A percentile compares a stretch with the other conserved stretches of the same genome.
Conservation (phyloP, 2,329 filamentous ascomycete species). For the Talaromyces sp. region DNA sequence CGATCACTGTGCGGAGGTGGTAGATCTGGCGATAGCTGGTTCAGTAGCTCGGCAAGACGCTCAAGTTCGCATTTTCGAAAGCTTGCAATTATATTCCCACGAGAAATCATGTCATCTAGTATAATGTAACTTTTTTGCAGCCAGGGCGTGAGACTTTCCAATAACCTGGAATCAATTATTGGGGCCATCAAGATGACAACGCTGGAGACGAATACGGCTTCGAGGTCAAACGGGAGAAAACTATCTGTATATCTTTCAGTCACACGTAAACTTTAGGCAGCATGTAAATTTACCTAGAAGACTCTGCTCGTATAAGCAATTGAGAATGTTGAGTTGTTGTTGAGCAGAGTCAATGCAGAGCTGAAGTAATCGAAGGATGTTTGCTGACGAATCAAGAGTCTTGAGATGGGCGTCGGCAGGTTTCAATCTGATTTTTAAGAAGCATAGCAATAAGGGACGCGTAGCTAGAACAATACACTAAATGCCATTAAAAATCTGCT, state of each 20-base stretch:
- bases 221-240: not conserved
- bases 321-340: not conserved
- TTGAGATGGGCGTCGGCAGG: not conserved
- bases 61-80: constrained; percentile 43
- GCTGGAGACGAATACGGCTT: not conserved
- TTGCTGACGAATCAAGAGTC: not conserved
- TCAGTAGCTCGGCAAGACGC: constrained; percentile 18
- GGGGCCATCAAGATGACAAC: not conserved
- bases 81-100: constrained; percentile 44
- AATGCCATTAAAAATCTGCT: not conserved
- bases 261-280: not conserved
- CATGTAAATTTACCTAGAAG: not conserved
- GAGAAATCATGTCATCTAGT: constrained; percentile 44
- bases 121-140: constrained; percentile 23
- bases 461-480: not conserved
- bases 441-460: not conserved
- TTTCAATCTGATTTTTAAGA: not conserved
- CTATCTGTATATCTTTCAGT: not conserved
- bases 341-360: not conserved
- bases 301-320: not conserved
- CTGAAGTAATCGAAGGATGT: not conserved
- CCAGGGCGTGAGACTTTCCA: not conserved
- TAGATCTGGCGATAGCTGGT: not conserved
- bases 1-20: not conserved
- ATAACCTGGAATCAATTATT: not conserved